phyloP scores from a whole-genome alignment of 2,329 filamentous ascomycete species.

The Rosellinia necatrix region DNA sequence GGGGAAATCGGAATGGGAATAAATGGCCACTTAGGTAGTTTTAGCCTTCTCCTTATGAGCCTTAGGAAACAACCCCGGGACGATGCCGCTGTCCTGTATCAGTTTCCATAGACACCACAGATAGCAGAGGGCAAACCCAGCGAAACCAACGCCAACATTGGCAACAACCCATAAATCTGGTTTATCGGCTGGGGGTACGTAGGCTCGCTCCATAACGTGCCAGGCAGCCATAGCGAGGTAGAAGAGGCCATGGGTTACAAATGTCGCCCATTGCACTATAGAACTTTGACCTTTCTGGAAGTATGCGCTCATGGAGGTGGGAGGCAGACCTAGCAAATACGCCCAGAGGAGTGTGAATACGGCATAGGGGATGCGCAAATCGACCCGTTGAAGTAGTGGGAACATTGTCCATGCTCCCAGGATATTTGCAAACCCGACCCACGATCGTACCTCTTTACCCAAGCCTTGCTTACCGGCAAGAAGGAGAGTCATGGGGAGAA shows the following conservation, averaged over 20 bases:
- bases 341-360: constrained; percentile 88
- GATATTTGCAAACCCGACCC: constrained; percentile 95
- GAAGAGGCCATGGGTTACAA: constrained; percentile 72
- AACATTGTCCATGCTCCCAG: constrained; percentile 93
- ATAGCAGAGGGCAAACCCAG: constrained; percentile 85
- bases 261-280: constrained; percentile 62
- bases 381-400: constrained; percentile 83
- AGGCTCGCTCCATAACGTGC: constrained; percentile 75
- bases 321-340: constrained; percentile 86
- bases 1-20: neutral
- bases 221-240: constrained; percentile 79
- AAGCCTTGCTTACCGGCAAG: constrained; percentile 80
- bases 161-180: constrained; percentile 94
- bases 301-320: constrained; percentile 72
- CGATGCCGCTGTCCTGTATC: constrained; percentile 61
- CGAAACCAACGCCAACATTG: constrained; percentile 85
- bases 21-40: constrained; percentile 36
- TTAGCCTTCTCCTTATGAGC: constrained; percentile 33
- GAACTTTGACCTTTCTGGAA: constrained; percentile 54
- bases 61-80: constrained; percentile 39
- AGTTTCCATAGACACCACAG: constrained; percentile 84
- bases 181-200: constrained; percentile 72
- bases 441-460: constrained; percentile 75
- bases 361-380: constrained; percentile 80
- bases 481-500: constrained; percentile 91